phyloP scores from a whole-genome alignment of 352 stramenopile genomes.

The Globisporangium lucens region DNA sequence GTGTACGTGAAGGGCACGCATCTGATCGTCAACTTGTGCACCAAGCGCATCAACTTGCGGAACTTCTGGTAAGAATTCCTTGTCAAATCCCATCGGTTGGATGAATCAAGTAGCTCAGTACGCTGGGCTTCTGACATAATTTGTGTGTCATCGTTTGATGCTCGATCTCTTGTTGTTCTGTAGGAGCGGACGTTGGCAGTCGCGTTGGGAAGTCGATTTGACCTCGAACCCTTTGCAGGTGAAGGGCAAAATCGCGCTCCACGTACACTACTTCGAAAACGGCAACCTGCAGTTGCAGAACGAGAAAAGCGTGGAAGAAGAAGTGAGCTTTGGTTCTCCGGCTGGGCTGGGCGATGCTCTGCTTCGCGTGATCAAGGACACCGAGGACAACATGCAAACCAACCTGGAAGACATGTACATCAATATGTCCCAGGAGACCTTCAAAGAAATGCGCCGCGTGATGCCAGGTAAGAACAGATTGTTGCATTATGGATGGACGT shows the following conservation, averaged over 20 bases:
- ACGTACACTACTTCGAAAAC: conserved; percentile 96
- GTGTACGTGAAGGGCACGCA: conserved; percentile 70
- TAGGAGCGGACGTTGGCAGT: conserved; percentile 77
- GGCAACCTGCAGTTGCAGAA: conserved; percentile 93
- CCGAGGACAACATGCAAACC: conserved; percentile 84
- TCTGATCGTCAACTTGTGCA: conserved; percentile 77
- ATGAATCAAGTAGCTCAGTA: neutral
- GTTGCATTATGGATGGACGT: neutral
- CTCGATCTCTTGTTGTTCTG: neutral
- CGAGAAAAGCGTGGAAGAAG: conserved; percentile 64
- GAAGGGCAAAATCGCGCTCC: conserved; percentile 71
- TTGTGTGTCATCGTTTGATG: neutral
- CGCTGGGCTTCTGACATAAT: no score
- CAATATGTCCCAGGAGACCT: conserved; percentile 93
- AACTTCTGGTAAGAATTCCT: conserved; percentile 72
- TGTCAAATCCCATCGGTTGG: neutral
- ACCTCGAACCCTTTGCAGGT: conserved; percentile 41
- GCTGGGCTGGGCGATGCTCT: conserved; percentile 62
- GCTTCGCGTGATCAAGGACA: conserved; percentile 68
- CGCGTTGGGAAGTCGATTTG: conserved; percentile 73
- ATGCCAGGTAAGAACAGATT: conserved; percentile 71
- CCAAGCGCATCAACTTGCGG: conserved; percentile 84
- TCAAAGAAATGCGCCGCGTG: conserved; percentile 94
- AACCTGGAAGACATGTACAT: conserved; percentile 94
- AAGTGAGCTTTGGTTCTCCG: conserved; percentile 37